These are phyloP conservation scores for Kockovaella imperatae DNA, from an alignment of 768 basidiomycete species.

Conservation along the genomic window DNA sequence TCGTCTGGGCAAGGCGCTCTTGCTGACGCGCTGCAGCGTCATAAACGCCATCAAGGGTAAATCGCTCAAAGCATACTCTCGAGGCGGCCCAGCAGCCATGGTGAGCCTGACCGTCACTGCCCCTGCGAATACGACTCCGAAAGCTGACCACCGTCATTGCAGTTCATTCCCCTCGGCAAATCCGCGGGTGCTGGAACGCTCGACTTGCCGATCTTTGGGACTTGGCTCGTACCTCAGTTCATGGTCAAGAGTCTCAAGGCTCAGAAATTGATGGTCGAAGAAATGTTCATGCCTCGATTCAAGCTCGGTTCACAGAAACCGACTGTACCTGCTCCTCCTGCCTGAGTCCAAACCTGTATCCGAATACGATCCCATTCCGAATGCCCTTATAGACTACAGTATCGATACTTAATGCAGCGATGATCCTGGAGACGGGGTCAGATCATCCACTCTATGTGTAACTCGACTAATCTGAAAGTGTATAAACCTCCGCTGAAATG, in stretches of 20 bases:
- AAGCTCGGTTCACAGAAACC: conserved; percentile 28
- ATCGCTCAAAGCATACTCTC: conserved; percentile 38
- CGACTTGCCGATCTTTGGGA: conserved; percentile 63
- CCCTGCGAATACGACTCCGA: neutral
- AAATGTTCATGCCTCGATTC: conserved; percentile 67
- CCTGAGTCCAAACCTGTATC: too few species aligned
- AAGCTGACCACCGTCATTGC: neutral
- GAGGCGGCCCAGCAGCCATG: conserved; percentile 68
- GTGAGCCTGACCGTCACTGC: conserved; percentile 52
- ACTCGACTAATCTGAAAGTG: too few species aligned
- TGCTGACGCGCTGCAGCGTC: conserved; percentile 10
- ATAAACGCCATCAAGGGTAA: conserved; percentile 21
- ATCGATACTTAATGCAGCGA: too few species aligned
- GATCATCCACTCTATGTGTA: too few species aligned
- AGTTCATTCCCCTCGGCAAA: conserved; percentile 24
- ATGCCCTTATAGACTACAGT: too few species aligned
- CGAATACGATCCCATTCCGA: too few species aligned
- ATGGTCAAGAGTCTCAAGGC: conserved; percentile 88
- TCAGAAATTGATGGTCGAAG: conserved; percentile 70
- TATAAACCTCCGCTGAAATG: too few species aligned
- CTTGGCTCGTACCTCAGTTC: conserved; percentile 79
- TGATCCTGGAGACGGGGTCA: too few species aligned
- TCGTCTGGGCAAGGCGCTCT: too few species aligned
- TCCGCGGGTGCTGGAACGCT: conserved; percentile 16
- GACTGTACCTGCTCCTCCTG: neutral